Base-by-base conservation (phyloP, 2,329 filamentous ascomycete species). In the Microsporum canis region DNA sequence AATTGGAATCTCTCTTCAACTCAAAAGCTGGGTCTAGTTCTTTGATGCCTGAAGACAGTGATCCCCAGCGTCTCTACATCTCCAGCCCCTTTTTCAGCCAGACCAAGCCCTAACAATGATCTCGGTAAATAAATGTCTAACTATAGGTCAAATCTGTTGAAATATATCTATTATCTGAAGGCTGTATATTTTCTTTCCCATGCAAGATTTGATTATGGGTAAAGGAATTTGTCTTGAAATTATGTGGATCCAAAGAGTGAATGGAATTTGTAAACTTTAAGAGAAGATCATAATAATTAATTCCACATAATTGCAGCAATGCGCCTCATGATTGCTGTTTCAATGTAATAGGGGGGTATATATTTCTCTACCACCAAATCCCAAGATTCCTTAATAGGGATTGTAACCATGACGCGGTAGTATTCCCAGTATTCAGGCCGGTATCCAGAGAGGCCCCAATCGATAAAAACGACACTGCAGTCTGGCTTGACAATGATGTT, bases 351-450 rank as follows among this genome's bases (percentile, higher is more conserved):
- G 1, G 63, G 66, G 33, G 64, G 66, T 12, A 68, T 63, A 36
- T 66, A 67, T 36, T 63, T 65, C 51, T 66, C 65, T 41, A 65
- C 62, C 61, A 66, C 64, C n/a, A 60, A 60, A 58, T 65, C 64
- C 63, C 62, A 67, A 8, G 59, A 63, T 2, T 51, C n/a, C 31
- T 61, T 63, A 45, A 60, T 63, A 8, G 58, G 49, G 33, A 57
- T 41, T 39, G 41, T 55, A 51, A 61, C 60, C 57, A 63, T 63
- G 3, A 59, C 61, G 5, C 63, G 60, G 59, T 61, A 65, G 53
- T 64, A 70, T 56, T 69, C 69, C 63, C 68, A 69, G 55, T 67
- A 64, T 39, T 66, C 64, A 1, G 68, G 70, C 59, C 65, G 68
- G 41, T 67, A 68, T 7, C 67, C 68, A 0, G 68, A 65, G 17